Evolutionary conservation across 345 rosid genomes (phyloP), one percentile per base, ranked within the genome.

Genomic region (Sonneratia alba): DNA sequence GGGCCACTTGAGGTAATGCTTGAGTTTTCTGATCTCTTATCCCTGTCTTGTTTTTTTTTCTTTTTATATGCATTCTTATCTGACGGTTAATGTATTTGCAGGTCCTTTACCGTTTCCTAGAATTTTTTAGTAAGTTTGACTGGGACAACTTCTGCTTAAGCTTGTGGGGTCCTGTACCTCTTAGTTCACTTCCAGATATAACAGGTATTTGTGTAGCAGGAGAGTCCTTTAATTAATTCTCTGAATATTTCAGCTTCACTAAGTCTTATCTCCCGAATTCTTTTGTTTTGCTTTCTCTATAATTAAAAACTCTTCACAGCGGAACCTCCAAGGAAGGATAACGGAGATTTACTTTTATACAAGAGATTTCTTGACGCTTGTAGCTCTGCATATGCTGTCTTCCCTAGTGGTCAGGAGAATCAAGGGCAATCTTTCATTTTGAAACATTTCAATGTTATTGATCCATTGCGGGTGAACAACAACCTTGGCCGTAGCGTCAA

Each of bases 401-500:
- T 74, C 65, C 85, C 88, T 75, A 80, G 72, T 75, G 80, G 78
- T 53, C 97, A 84, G 79, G 98, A 96, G 75, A 84, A 76, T 82
- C 92, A 84, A 57, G 95, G 96, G 62, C 91, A 86, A 66, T 84
- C 92, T 48, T 92, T 96, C 82, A 79, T 83, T 67, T 84, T 95
- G 48, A 96, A 96, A 78, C 90, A 91, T 82, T 96, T 96, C 82
- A 96, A 96, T 83, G 98, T 96, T 76, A 89, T 96, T 36, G 99
- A 92, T 82, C 99, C 99, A 71, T 82, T 96, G 81, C 98, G 99
- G 73, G 76, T 85, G 75, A 96, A 87, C 87, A 96, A 96, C 91
- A 96, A 92, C 82, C 98, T 96, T 78, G 99, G 99, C n/a, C 98
- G 99, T 71, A 92, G 99, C 80, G 99, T 92, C 77, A 96, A 90